Conservation (phyloP, 2,329 filamentous ascomycete genomes). For the Pseudogymnoascus sp. region DNA sequence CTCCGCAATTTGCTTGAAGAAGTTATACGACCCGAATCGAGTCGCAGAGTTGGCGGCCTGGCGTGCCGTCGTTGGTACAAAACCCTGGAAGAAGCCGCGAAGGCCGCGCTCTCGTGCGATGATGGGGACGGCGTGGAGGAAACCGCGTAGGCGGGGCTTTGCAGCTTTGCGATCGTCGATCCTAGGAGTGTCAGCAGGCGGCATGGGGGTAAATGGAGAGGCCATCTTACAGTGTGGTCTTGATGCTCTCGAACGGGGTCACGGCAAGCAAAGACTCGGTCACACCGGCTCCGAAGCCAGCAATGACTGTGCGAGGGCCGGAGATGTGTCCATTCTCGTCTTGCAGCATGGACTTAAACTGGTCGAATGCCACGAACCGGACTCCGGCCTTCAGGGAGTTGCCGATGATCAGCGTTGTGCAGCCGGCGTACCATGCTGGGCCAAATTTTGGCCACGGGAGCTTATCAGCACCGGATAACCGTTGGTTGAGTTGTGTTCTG, state of each 20-base stretch:
- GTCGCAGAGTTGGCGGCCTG: conserved; percentile 93
- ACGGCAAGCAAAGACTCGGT: conserved; percentile 91
- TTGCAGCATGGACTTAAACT: conserved; percentile 76
- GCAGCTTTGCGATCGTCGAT: conserved; percentile 90
- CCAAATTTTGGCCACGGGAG: conserved; percentile 93
- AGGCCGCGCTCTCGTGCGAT: conserved; percentile 84
- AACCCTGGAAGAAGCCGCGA: conserved; percentile 92
- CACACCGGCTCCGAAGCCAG: conserved; percentile 88
- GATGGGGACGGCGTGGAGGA: conserved; percentile 79
- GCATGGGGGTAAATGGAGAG: background rate
- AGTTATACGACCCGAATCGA: conserved; percentile 85
- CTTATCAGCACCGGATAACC: conserved; percentile 73
- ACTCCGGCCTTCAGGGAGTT: conserved; percentile 96
- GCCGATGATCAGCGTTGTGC: conserved; percentile 91
- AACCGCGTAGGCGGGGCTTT: conserved; percentile 82
- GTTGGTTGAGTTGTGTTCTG: conserved; percentile 82
- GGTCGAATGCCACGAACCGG: conserved; percentile 92
- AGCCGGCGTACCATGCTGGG: conserved; percentile 92
- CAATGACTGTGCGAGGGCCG: conserved; percentile 82
- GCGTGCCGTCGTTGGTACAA: conserved; percentile 86
- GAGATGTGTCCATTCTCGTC: conserved; percentile 83
- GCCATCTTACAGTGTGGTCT: conserved; percentile 68
- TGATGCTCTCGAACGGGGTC: conserved; percentile 95
- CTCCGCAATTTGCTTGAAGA: conserved; percentile 81
- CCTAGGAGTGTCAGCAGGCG: conserved; percentile 34